phyloP scores from a whole-genome alignment of 352 stramenopile genomes.

The Aphanomyces astaci region DNA sequence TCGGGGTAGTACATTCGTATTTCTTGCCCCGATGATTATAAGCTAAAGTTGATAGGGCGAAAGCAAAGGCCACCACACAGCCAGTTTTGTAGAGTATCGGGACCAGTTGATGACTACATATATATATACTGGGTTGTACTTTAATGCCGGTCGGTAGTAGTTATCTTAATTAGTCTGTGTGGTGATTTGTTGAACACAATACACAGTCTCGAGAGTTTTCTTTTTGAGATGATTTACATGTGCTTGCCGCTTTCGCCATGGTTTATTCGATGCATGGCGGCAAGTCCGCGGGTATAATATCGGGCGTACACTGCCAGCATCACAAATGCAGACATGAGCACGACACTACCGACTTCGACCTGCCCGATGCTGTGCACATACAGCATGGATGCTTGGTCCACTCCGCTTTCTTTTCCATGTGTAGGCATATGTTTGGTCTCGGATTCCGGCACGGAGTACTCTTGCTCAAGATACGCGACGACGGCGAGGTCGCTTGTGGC shows the following conservation, averaged over 20 bases:
- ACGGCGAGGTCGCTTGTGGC: not conserved
- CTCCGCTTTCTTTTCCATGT: not conserved
- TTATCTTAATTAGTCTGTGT: no score
- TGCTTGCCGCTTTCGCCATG: not conserved
- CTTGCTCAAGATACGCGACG: constrained; percentile 6
- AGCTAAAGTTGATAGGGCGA: no score
- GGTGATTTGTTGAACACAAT: no score
- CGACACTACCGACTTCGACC: not conserved
- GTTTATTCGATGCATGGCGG: not conserved
- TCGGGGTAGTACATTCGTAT: no score
- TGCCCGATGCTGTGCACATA: not conserved
- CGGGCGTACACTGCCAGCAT: not conserved
- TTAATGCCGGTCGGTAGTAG: no score
- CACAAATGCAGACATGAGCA: not conserved
- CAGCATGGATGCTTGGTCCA: not conserved
- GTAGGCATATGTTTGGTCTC: not conserved
- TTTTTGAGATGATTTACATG: not conserved
- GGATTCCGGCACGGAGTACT: not conserved
- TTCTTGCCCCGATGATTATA: no score
- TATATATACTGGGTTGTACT: no score
- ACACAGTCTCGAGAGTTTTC: no score
- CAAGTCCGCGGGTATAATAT: not conserved
- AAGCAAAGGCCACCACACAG: no score
- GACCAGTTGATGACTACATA: no score
- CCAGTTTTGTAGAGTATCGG: no score